These are phyloP conservation scores for Dictyostelium discoideum DNA, from an alignment of 78 protist genomes.

Conservation along the genomic window DNA sequence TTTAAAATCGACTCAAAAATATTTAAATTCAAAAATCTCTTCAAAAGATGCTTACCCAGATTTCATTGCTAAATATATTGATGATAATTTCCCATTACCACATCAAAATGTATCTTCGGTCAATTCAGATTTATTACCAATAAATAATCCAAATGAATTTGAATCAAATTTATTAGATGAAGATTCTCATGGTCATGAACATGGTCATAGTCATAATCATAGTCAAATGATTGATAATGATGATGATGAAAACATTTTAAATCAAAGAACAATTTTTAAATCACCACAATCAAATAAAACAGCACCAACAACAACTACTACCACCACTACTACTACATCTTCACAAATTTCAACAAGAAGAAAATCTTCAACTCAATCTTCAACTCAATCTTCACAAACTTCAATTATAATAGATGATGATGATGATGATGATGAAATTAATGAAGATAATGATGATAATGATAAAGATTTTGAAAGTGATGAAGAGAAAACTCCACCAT, in stretches of 20 bases:
- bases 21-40: neutral
- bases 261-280: neutral
- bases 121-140: neutral
- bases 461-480: neutral
- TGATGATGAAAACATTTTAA: neutral
- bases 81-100: slow-evolving; percentile 44
- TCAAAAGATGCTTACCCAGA: slow-evolving; percentile 25
- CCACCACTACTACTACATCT: neutral
- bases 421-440: neutral
- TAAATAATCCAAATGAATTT: neutral
- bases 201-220: neutral
- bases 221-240: neutral
- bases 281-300: neutral
- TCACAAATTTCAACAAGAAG: neutral
- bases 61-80: neutral
- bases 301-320: too few relatives aligned
- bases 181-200: slow-evolving; percentile 44
- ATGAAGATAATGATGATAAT: neutral
- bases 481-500: neutral
- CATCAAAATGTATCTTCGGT: neutral
- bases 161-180: neutral
- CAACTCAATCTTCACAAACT: neutral
- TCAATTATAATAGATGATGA: neutral
- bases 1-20: neutral
- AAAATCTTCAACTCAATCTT: neutral